phyloP scores from a whole-genome alignment of 169 alveolate genomes.

The Cryptosporidium baileyi region DNA sequence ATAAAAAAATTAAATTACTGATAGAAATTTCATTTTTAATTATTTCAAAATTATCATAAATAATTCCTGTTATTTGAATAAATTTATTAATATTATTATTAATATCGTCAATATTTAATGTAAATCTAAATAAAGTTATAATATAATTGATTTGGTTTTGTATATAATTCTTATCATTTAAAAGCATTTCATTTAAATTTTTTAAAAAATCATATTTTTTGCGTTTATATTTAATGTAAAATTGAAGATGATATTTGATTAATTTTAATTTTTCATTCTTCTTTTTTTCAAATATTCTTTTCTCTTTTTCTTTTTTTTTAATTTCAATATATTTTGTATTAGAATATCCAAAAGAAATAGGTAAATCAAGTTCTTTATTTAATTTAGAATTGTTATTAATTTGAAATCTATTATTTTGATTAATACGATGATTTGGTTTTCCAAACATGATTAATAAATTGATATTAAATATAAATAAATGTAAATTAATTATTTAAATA shows the following conservation, averaged over 20 bases:
- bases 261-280: background rate
- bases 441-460: too few species aligned
- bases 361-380: constrained; percentile 8
- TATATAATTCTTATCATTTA: background rate
- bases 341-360: constrained; percentile 24
- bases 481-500: too few species aligned
- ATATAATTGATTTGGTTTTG: background rate
- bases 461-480: too few species aligned
- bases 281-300: background rate
- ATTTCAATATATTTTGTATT: background rate
- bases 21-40: background rate
- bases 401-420: background rate
- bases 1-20: constrained; percentile 18
- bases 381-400: background rate
- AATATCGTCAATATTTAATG: background rate
- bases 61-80: background rate
- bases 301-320: constrained; percentile 41
- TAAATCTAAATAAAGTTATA: constrained; percentile 3
- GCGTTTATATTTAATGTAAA: background rate
- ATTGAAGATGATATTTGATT: background rate
- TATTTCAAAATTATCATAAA: background rate
- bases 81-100: background rate
- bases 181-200: background rate
- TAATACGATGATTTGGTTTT: background rate
- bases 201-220: background rate